Evolutionary conservation across 768 basidiomycete species (phyloP).

Genomic region (Russula brevipes): DNA sequence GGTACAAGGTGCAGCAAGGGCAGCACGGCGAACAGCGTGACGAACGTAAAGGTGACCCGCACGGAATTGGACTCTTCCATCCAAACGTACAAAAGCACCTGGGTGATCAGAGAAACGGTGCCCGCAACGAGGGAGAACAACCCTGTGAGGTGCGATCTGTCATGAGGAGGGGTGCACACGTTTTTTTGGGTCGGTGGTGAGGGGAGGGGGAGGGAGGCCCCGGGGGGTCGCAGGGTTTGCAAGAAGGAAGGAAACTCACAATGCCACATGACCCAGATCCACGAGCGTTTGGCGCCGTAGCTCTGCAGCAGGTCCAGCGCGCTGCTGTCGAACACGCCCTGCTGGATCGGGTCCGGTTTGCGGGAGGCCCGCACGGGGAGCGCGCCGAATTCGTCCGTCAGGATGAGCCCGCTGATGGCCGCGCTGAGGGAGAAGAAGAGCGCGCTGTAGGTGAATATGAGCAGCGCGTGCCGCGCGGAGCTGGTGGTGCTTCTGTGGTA

Average conservation of each 20-base stretch:
- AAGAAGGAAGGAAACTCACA: constrained; percentile 10
- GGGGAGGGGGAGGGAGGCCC: neutral
- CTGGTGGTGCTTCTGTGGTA: neutral
- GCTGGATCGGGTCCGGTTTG: constrained; percentile 4
- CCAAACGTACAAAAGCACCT: constrained; percentile 17
- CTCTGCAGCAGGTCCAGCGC: constrained; percentile 10
- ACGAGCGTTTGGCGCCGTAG: constrained; percentile 20
- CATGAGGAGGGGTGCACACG: neutral
- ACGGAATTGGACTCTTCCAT: constrained; percentile 18
- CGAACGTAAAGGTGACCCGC: constrained; percentile 12
- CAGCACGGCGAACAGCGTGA: constrained; percentile 8
- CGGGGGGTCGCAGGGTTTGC: neutral
- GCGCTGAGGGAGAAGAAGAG: constrained; percentile 23
- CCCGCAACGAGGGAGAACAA: constrained; percentile 14
- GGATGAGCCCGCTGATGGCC: constrained; percentile 21
- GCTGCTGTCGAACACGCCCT: constrained; percentile 19
- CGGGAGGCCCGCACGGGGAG: constrained; percentile 22
- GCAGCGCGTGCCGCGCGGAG: constrained; percentile 10
- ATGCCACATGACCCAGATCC: constrained; percentile 22
- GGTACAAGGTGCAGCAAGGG: constrained; percentile 16
- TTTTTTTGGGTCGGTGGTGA: neutral
- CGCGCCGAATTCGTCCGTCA: constrained; percentile 21
- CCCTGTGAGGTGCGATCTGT: constrained; percentile 1
- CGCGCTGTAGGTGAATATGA: constrained; percentile 22
- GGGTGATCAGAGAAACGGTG: constrained; percentile 1